Base-by-base conservation (phyloP, 306 rosid species). In the Medicago ruthenica region DNA sequence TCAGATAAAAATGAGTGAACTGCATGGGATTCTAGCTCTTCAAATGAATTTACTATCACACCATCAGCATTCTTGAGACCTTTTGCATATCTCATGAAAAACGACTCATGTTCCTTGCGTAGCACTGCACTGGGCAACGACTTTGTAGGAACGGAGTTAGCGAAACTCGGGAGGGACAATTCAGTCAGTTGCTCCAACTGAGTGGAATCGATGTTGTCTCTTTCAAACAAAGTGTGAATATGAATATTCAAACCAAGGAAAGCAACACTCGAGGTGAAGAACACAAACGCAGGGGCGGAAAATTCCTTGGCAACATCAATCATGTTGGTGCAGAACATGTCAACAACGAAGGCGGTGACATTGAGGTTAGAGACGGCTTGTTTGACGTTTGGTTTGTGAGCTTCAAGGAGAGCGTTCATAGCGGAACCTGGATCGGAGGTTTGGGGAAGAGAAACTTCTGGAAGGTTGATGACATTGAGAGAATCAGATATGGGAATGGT, bases 401-500 rank as follows among this genome's bases (percentile, higher is more conserved):
- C 27, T 8, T 54, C 60, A 12, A 9, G 1, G 27, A 54, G 27
- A 54, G 27, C 60, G 0, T 0, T 9, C 4, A 54, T 0, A 22
- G 60, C 13, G 1, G 60, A 18, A 17, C 24, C 5, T 54, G 2
- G 60, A 18, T 54, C 14, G 0, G 11, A 17, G 13, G 4, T 54
- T 54, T 24, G 60, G 1, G 60, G 60, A 54, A 18, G 60, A 8
- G 27, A 17, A 54, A 0, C 0, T 18, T 54, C 60, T 8, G 60
- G 60, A 54, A 54, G 60, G 48, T 64, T 64, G 47, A 64, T n/a
- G 48, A 64, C 1, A 0, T 9, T 13, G 34, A 65, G 50, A 4
- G 50, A 41, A 37, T 40, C 70, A 4, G 70, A 39, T 9, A 59
- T 59, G 14, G 51, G 50, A 65, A 65, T 15, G 21, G 69, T n/a